phyloP scores from a whole-genome alignment of 1,284 basidiomycete genomes.

The Microbotryum saponariae region DNA sequence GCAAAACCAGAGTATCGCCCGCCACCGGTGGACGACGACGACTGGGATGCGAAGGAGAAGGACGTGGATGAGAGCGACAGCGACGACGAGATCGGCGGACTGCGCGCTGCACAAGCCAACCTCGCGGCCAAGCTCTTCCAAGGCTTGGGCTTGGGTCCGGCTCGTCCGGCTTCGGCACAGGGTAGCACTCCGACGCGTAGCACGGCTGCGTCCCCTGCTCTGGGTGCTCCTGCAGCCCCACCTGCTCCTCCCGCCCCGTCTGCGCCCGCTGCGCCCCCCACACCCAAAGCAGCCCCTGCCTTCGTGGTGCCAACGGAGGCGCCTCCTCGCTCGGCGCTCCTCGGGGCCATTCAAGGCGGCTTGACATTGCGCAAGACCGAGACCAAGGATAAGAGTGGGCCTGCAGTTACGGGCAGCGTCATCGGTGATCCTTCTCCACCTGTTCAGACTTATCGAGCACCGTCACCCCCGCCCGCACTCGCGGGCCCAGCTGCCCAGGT shows the following conservation, averaged over 20 bases:
- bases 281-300: constrained; percentile 22
- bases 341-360: constrained; percentile 77
- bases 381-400: constrained; percentile 75
- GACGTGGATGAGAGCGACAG: constrained; percentile 65
- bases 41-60: constrained; percentile 74
- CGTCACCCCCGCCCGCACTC: not conserved
- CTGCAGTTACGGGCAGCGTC: constrained; percentile 64
- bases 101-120: constrained; percentile 57
- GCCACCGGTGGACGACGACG: constrained; percentile 60
- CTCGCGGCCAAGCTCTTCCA: constrained; percentile 53
- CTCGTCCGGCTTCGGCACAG: constrained; percentile 55
- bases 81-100: constrained; percentile 57
- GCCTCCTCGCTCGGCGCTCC: constrained; percentile 59
- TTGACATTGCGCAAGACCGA: constrained; percentile 63
- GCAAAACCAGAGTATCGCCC: constrained; percentile 54
- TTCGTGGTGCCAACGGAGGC: constrained; percentile 29
- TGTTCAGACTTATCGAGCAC: constrained; percentile 53
- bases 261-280: constrained; percentile 39
- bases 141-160: constrained; percentile 26
- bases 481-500: not conserved
- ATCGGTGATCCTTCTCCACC: constrained; percentile 66
- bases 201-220: constrained; percentile 34
- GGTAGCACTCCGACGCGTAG: constrained; percentile 17
- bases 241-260: constrained; percentile 38
- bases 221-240: constrained; percentile 36